phyloP scores from a whole-genome alignment of 139 green algal genomes.

The Gonium pectorale region DNA sequence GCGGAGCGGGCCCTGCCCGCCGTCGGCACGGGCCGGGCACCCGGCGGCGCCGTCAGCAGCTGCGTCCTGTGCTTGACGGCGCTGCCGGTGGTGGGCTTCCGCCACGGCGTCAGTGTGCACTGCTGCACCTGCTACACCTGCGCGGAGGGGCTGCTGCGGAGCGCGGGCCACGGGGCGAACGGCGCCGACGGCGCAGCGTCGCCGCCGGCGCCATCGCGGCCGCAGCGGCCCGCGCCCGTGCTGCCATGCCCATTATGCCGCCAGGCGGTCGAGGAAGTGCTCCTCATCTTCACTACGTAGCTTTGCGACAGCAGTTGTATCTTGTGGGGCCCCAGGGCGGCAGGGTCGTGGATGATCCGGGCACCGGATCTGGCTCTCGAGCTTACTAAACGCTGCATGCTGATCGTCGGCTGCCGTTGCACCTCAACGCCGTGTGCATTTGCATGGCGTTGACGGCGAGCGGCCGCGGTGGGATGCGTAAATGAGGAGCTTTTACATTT shows the following conservation, averaged over 20 bases:
- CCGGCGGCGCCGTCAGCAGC: background rate
- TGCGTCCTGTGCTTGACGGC: slow-evolving; percentile 13
- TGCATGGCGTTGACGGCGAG: no score
- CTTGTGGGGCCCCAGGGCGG: no score
- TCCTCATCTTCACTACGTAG: background rate
- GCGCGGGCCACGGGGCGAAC: no score
- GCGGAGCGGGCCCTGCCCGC: background rate
- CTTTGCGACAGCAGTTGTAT: no score
- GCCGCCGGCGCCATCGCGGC: background rate
- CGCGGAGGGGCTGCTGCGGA: slow-evolving; percentile 2
- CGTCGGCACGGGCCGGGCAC: background rate
- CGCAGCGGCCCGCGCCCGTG: background rate
- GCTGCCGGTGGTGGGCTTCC: background rate
- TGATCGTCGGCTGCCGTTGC: no score
- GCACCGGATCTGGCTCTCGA: no score
- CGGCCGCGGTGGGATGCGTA: no score
- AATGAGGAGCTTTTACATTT: no score
- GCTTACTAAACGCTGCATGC: no score
- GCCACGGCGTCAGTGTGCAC: slow-evolving; percentile 8
- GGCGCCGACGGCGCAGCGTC: no score
- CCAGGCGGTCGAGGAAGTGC: slow-evolving; percentile 6
- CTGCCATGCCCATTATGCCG: slow-evolving; percentile 26
- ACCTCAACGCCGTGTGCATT: no score
- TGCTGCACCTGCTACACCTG: slow-evolving; percentile 26
- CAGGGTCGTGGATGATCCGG: no score